phyloP scores from a whole-genome alignment of 106 monocot species.

The Gastrodia elata region DNA sequence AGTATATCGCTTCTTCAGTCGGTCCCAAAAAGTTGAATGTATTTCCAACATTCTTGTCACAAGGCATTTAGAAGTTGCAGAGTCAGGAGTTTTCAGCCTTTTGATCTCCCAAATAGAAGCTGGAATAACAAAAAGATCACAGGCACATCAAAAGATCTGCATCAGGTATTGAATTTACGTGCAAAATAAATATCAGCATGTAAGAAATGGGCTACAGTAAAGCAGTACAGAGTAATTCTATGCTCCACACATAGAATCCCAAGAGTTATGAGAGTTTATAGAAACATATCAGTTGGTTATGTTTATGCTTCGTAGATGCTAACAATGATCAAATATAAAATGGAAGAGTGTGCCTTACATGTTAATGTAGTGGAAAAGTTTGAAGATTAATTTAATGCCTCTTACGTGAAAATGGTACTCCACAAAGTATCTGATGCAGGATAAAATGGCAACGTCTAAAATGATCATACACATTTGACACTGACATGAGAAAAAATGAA shows the following conservation, averaged over 20 bases:
- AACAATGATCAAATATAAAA: background rate
- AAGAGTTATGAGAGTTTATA: background rate
- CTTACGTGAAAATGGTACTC: too few relatives aligned
- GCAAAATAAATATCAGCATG: background rate
- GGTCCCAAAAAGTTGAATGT: conserved; percentile 51
- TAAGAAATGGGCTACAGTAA: background rate
- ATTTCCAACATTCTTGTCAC: conserved; percentile 82
- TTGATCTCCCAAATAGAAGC: conserved; percentile 94
- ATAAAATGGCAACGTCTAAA: too few relatives aligned
- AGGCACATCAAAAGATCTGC: too few relatives aligned
- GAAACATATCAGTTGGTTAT: background rate
- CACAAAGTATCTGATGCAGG: too few relatives aligned
- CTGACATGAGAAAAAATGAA: too few relatives aligned
- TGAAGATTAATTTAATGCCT: background rate
- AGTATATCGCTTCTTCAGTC: conserved; percentile 39
- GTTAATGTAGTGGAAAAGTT: background rate
- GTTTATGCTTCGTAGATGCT: background rate
- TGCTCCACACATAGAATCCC: background rate
- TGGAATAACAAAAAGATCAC: conserved; percentile 20
- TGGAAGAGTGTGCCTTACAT: background rate
- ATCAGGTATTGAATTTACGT: background rate
- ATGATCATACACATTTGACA: too few relatives aligned
- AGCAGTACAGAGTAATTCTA: background rate
- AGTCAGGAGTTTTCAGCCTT: conserved; percentile 32
- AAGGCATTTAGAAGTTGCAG: conserved; percentile 52